These are phyloP conservation scores for Fusarium brevicatenulatum DNA, from an alignment of 2,329 filamentous ascomycete species.

Conservation along the genomic window DNA sequence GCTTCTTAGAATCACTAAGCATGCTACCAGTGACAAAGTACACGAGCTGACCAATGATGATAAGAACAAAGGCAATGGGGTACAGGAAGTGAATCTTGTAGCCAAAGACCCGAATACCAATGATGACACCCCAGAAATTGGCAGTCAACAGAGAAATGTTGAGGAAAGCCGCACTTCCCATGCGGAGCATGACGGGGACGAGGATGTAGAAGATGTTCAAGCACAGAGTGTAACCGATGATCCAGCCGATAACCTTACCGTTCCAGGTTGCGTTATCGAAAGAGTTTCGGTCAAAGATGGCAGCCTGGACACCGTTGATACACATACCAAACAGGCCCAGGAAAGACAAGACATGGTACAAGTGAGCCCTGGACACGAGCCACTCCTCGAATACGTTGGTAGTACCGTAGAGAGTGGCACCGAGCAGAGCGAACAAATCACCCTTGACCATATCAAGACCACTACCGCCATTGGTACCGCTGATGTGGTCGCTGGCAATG, in stretches of 20 bases:
- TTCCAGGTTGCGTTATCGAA: slow-evolving; percentile 75
- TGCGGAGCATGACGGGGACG: slow-evolving; percentile 87
- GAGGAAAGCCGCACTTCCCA: slow-evolving; percentile 93
- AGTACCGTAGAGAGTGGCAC: slow-evolving; percentile 90
- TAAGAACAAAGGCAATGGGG: slow-evolving; percentile 93
- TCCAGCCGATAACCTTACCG: slow-evolving; percentile 77
- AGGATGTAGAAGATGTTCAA: slow-evolving; percentile 88
- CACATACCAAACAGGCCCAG: slow-evolving; percentile 87
- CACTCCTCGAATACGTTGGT: slow-evolving; percentile 95
- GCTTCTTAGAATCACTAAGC: slow-evolving; percentile 90
- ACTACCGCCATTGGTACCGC: slow-evolving; percentile 74
- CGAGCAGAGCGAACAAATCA: slow-evolving; percentile 89
- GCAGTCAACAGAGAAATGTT: slow-evolving; percentile 94
- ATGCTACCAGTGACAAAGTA: slow-evolving; percentile 89
- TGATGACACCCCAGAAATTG: slow-evolving; percentile 97
- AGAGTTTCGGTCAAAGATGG: slow-evolving; percentile 85
- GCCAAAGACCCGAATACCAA: slow-evolving; percentile 88
- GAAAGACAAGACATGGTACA: slow-evolving; percentile 94
- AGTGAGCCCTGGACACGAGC: slow-evolving; percentile 84
- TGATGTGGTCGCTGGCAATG: slow-evolving; percentile 87
- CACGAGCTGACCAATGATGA: slow-evolving; percentile 83
- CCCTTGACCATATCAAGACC: slow-evolving; percentile 83
- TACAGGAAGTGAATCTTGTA: slow-evolving; percentile 88
- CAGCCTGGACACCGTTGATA: slow-evolving; percentile 91
- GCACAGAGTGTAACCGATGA: slow-evolving; percentile 89